Conservation (phyloP, 495 filamentous ascomycete species). For the Xylaria venustula region DNA sequence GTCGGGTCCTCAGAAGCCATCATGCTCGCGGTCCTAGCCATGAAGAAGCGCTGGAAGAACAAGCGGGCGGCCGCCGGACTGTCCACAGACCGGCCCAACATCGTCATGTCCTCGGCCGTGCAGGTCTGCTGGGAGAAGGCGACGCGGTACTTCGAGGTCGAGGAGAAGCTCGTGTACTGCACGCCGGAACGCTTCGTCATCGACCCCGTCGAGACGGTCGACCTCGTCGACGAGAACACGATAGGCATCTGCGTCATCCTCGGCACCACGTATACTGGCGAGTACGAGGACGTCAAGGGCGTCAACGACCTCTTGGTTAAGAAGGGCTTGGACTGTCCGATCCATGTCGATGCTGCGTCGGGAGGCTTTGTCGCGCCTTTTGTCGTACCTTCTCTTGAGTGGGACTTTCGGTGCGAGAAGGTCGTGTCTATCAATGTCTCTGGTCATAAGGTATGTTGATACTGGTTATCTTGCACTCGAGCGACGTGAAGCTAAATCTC, state of each 20-base stretch:
- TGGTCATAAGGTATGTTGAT: constrained; percentile 80
- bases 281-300: constrained; percentile 89
- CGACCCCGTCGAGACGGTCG: constrained; percentile 77
- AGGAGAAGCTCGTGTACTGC: constrained; percentile 87
- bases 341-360: constrained; percentile 88
- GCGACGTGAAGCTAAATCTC: background rate
- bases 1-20: constrained; percentile 88
- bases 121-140: constrained; percentile 98
- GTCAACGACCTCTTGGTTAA: constrained; percentile 80
- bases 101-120: constrained; percentile 88
- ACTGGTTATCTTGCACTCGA: background rate
- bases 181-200: constrained; percentile 79
- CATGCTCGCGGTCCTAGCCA: constrained; percentile 84
- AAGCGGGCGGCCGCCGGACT: constrained; percentile 75
- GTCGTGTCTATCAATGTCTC: constrained; percentile 92
- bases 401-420: constrained; percentile 85
- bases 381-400: constrained; percentile 72
- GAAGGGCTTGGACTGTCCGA: constrained; percentile 70
- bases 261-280: constrained; percentile 91
- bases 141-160: constrained; percentile 89
- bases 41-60: constrained; percentile 95
- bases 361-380: constrained; percentile 92
- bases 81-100: constrained; percentile 72
- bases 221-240: constrained; percentile 90
- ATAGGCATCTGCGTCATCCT: constrained; percentile 91